Evolutionary conservation across 139 green algal species (phyloP), one percentile per base, ranked within the genome.

Genomic region (Chlorella sp.): DNA sequence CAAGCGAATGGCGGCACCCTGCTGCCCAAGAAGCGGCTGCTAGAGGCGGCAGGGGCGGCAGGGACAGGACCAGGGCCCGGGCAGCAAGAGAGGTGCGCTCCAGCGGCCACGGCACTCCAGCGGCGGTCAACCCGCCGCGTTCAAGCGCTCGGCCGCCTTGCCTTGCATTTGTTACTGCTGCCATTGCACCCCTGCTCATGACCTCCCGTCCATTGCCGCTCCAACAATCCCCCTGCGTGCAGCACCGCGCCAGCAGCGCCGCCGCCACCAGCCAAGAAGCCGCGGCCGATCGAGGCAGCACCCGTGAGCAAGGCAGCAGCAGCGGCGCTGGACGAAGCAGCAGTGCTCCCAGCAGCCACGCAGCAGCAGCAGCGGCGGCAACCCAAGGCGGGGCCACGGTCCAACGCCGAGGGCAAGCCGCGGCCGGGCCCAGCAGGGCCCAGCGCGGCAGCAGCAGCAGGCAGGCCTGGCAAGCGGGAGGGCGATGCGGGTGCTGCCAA

Each of bases 41-140:
- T 75, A 32, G 69, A 55, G 69, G 21, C 16, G 7, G 34, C 20
- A 11, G 69, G 34, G 16, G 34, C 69, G 69, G 34, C 51, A 21
- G 51, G 51, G 7, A 1, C 4, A 36, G 36, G 34, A n/a, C n/a
- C 36, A 28, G 51, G 51, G 76, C 76, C 36, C 12, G 39, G 26
- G 36, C 76, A 82, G 36, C 56, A 20, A 36, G 76, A 82, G 7
- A 82, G 76, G 76, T 82, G 76, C 36, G 76, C 5, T 16, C n/a
- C 44, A 16, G 44, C 44, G 44, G 25, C 57, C 16, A 75, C 4
- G 11, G 25, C 23, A 32, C 60, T 6, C 3, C 57, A 5, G 65
- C 44, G 51, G 51, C 51, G 51, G 51, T 60, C 44, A 60, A 60
- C 51, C 51, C 51, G 51, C 51, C 51, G 51, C 9, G 51, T 60